Evolutionary conservation across 164 flowering plant genomes (phyloP).

Genomic region (Brasenia schreberi): DNA sequence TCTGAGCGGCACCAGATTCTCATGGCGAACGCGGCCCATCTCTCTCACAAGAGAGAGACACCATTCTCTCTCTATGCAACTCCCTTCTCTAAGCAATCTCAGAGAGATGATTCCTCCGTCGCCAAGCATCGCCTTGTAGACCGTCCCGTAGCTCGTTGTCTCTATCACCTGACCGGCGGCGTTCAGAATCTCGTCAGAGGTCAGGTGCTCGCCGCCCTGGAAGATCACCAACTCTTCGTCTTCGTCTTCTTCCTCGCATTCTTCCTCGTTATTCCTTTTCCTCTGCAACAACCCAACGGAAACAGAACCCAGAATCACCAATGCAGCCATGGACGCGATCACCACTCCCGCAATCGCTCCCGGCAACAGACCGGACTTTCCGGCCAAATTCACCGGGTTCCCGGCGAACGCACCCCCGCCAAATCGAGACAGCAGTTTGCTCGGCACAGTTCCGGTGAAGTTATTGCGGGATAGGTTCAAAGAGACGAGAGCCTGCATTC

Average conservation of each 20-base stretch:
- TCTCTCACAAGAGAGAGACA: slow-evolving; percentile 74
- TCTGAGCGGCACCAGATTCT: slow-evolving; percentile 80
- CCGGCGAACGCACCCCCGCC: slow-evolving; percentile 62
- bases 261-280: slow-evolving; percentile 53
- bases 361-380: slow-evolving; percentile 61
- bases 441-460: slow-evolving; percentile 67
- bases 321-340: slow-evolving; percentile 80
- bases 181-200: slow-evolving; percentile 89
- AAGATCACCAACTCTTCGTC: slow-evolving; percentile 56
- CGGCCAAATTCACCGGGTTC: slow-evolving; percentile 60
- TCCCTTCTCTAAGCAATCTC: slow-evolving; percentile 90
- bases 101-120: slow-evolving; percentile 91
- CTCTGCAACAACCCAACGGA: slow-evolving; percentile 74
- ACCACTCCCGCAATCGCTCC: slow-evolving; percentile 88
- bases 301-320: slow-evolving; percentile 69
- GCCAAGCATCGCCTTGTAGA: slow-evolving; percentile 84
- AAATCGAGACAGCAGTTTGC: slow-evolving; percentile 29
- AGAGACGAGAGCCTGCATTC: slow-evolving; percentile 38
- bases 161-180: slow-evolving; percentile 99
- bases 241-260: slow-evolving; percentile 48
- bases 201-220: slow-evolving; percentile 94
- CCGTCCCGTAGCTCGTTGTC: slow-evolving; percentile 91
- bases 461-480: slow-evolving; percentile 85
- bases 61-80: slow-evolving; percentile 66
- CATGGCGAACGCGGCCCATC: slow-evolving; percentile 76